Evolutionary conservation across 75 land plant species (phyloP).

Genomic region (Cryptomeria japonica): DNA sequence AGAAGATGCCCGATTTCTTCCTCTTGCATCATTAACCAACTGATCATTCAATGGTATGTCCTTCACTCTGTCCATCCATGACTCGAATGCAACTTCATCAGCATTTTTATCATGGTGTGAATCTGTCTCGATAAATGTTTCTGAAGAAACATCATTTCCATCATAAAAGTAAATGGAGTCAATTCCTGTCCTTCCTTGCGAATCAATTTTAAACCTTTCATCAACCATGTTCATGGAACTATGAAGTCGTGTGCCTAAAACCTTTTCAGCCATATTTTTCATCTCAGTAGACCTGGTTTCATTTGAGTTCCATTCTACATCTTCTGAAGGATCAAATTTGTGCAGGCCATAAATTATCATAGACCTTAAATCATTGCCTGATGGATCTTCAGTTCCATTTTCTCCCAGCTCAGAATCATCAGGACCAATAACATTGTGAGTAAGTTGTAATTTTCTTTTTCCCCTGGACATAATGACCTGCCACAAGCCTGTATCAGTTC

Average conservation of each 20-base stretch:
- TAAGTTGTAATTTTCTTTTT: constrained; percentile 73
- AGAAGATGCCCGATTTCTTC: constrained; percentile 12
- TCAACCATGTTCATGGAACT: constrained; percentile 22
- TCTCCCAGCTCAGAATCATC: constrained; percentile 19
- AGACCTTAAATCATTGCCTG: constrained; percentile 57
- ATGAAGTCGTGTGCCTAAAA: constrained; percentile 34
- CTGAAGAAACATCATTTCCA: constrained; percentile 12
- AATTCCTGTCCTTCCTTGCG: constrained; percentile 1
- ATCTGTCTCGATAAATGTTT: constrained; percentile 10
- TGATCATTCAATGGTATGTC: constrained; percentile 32
- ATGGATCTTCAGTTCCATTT: constrained; percentile 22
- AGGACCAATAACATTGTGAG: constrained; percentile 66
- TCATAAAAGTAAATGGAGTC: constrained; percentile 18
- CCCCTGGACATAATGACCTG: constrained; percentile 91
- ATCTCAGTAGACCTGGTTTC: constrained; percentile 23
- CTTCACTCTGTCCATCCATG: constrained; percentile 61
- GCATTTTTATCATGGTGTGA: constrained; percentile 26
- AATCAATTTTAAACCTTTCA: constrained; percentile 28
- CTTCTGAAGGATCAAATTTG: constrained; percentile 48
- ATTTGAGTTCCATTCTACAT: constrained; percentile 12
- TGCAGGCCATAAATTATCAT: constrained; percentile 72
- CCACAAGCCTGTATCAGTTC: not conserved
- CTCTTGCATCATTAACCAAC: constrained; percentile 13
- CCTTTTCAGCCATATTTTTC: constrained; percentile 42
- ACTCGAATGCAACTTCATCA: constrained; percentile 59